Evolutionary conservation across 2,329 filamentous ascomycete species (phyloP), one percentile per base, ranked within the genome.

Genomic region (Sporothrix luriei): DNA sequence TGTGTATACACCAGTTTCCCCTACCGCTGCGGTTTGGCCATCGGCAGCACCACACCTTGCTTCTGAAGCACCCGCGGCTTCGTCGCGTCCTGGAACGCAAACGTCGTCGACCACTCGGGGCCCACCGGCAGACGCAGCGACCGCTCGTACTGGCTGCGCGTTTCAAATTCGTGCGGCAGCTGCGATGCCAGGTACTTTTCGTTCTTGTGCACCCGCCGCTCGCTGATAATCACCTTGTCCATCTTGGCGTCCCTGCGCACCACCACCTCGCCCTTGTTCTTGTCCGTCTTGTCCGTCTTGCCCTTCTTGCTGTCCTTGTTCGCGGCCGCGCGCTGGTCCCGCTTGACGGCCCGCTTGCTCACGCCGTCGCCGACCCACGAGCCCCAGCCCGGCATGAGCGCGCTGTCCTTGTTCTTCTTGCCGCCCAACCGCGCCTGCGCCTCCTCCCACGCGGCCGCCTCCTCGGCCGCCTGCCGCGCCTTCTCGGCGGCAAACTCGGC

Each of bases 51-150:
- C 74, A 96, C 85, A 61, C 95, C 95, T 81, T 94, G 92, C 84
- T 97, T 97, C 78, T 97, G 83, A 79, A 98, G 84, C 74, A 98
- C 87, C 75, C 93, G 88, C 70, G 95, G 95, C 85, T 94, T 97
- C 71, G 91, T 97, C 72, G 87, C 87, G 75, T 91, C 88, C 83
- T 98, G 94, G 85, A 95, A 95, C 16, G 91, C 93, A 82, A 93
- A 89, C 86, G 97, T 97, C n/a, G 94, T 98, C 74, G 90, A 89
- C 94, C 94, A 99, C 80, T 99, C 94, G 19, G 91, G 92, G 1
- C 95, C 95, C 71, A 98, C 88, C 1, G 95, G 95, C 74, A 97
- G 81, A 55, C 94, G 85, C 70, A 98, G 82, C 73, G 91, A 91
- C 66, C 94, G 84, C 83, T 99, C 95, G 80, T 98, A 98, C 83